Evolutionary conservation across 192 early-diverging fungal genomes (phyloP).

Genomic region (Coemansia aciculifera): DNA sequence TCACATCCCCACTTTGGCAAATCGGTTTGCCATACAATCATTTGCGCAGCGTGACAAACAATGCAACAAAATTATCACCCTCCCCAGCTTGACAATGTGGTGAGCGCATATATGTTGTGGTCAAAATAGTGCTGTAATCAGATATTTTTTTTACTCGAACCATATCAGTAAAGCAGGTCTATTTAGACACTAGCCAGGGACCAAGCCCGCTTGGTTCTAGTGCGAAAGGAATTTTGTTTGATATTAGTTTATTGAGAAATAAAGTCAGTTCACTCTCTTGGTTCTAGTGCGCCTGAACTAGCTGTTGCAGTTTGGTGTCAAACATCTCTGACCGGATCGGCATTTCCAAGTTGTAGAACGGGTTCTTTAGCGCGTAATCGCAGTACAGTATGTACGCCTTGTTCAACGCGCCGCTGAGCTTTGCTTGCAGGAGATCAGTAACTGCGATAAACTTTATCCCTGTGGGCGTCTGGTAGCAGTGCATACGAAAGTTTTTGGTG

Average conservation of each 20-base stretch:
- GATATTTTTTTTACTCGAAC: neutral
- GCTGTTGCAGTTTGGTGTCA: slow-evolving; percentile 69
- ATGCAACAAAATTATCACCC: neutral
- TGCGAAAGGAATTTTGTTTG: neutral
- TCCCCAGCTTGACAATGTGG: neutral
- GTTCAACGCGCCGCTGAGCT: slow-evolving; percentile 52
- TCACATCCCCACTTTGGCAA: slow-evolving; percentile 1
- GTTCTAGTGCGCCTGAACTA: slow-evolving; percentile 26
- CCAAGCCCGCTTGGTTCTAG: neutral
- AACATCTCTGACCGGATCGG: slow-evolving; percentile 96
- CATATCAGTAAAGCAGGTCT: neutral
- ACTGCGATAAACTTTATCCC: slow-evolving; percentile 95
- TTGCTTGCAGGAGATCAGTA: slow-evolving; percentile 75
- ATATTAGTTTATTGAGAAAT: too few relatives aligned
- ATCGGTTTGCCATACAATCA: neutral
- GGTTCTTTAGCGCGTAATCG: slow-evolving; percentile 98
- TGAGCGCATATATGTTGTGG: neutral
- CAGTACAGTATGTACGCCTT: slow-evolving; percentile 88
- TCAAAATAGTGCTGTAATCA: neutral
- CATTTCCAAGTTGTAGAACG: slow-evolving; percentile 99
- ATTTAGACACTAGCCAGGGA: neutral
- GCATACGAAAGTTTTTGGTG: slow-evolving; percentile 84
- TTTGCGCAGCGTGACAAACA: neutral
- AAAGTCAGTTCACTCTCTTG: too few relatives aligned
- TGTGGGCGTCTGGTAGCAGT: slow-evolving; percentile 92